Evolutionary conservation across 805 yeast genomes (phyloP).

Genomic region (Scheffersomyces coipomensis): DNA sequence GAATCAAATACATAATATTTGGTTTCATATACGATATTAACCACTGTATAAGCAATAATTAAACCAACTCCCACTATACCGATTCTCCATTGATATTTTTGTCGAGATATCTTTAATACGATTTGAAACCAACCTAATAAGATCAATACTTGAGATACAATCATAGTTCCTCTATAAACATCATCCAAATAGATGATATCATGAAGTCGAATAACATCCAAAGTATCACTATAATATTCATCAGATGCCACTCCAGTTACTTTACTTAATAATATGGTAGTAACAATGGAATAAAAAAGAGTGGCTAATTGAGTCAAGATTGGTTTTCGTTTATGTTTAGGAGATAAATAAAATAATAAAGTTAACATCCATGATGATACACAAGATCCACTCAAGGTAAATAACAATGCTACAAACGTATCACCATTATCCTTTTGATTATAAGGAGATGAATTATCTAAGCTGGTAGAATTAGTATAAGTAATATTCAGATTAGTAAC

Average conservation of each 20-base stretch:
- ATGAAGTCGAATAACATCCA: constrained; percentile 48
- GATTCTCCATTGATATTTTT: constrained; percentile 24
- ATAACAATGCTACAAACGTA: constrained; percentile 44
- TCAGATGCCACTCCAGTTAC: constrained; percentile 43
- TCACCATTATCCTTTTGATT: constrained; percentile 37
- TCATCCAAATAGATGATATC: constrained; percentile 33
- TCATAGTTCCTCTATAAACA: constrained; percentile 35
- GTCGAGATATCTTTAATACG: constrained; percentile 31
- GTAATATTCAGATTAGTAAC: constrained; percentile 2
- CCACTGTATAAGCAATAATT: constrained; percentile 19
- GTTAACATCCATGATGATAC: constrained; percentile 72
- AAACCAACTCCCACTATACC: constrained; percentile 28
- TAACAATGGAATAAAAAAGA: constrained; percentile 51
- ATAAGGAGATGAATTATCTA: constrained; percentile 16
- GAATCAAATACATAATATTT: background rate
- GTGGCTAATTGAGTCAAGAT: constrained; percentile 55
- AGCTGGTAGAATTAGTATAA: background rate
- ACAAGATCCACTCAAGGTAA: constrained; percentile 53
- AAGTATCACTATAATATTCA: constrained; percentile 54
- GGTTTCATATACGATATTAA: constrained; percentile 10
- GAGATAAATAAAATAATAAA: constrained; percentile 52
- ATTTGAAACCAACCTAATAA: constrained; percentile 59
- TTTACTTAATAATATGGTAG: constrained; percentile 49
- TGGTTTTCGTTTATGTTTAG: constrained; percentile 53
- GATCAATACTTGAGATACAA: constrained; percentile 43